phyloP scores from a whole-genome alignment of 1,139 yeast species.

The Yamadazyma diddensiae region DNA sequence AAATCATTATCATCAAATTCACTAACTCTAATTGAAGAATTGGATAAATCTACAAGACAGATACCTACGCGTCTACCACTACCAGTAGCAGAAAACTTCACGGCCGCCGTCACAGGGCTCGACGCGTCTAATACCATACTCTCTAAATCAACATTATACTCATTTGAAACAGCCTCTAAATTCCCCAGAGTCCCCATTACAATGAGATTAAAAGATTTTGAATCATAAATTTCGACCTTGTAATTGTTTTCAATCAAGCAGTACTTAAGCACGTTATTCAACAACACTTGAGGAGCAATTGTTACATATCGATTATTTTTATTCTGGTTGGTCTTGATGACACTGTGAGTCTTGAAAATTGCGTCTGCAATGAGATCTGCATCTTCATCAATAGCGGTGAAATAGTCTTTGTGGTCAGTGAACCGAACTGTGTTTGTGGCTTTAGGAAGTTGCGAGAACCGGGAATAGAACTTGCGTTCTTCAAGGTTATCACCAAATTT shows the following conservation, averaged over 20 bases:
- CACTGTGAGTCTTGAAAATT: slow-evolving; percentile 79
- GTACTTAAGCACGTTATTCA: slow-evolving; percentile 57
- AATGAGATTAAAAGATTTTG: slow-evolving; percentile 54
- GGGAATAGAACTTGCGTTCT: slow-evolving; percentile 62
- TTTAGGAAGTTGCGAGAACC: slow-evolving; percentile 52
- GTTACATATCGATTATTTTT: slow-evolving; percentile 66
- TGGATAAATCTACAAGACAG: slow-evolving; percentile 74
- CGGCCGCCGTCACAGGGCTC: slow-evolving; percentile 72
- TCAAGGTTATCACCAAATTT: slow-evolving; percentile 66
- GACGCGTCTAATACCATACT: slow-evolving; percentile 60
- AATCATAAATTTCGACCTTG: slow-evolving; percentile 73
- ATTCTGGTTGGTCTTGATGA: slow-evolving; percentile 53
- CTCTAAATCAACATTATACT: slow-evolving; percentile 59
- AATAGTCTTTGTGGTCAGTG: slow-evolving; percentile 76
- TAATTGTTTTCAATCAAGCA: slow-evolving; percentile 67
- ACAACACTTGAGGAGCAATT: slow-evolving; percentile 69
- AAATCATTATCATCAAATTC: slow-evolving; percentile 88
- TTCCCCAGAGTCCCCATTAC: slow-evolving; percentile 89
- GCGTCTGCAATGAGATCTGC: slow-evolving; percentile 80
- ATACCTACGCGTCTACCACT: slow-evolving; percentile 61
- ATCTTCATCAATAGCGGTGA: slow-evolving; percentile 72
- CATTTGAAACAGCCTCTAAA: slow-evolving; percentile 45
- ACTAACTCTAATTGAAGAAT: slow-evolving; percentile 61
- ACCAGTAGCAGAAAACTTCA: slow-evolving; percentile 53
- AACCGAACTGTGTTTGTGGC: slow-evolving; percentile 55